These are phyloP conservation scores for Hypomyces perniciosus DNA, from an alignment of 2,329 filamentous ascomycete species.

Conservation along the genomic window DNA sequence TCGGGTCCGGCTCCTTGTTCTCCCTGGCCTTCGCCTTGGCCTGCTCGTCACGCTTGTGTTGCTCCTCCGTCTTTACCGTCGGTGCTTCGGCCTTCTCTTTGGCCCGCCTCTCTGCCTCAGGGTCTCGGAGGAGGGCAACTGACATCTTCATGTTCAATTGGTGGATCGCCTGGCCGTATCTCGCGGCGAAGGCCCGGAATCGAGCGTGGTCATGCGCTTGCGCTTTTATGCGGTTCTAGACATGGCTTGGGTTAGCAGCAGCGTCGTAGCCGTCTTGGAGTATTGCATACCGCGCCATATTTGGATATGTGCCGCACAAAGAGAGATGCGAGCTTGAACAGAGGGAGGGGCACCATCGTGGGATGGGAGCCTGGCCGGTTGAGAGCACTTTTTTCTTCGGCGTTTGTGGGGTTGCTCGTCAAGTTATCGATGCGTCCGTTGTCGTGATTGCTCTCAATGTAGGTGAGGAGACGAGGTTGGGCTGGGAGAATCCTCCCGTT, in stretches of 20 bases:
- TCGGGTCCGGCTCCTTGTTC: slow-evolving; percentile 16
- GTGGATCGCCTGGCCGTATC: slow-evolving; percentile 58
- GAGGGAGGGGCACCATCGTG: slow-evolving; percentile 57
- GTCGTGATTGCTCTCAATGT: neutral
- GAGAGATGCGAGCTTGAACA: slow-evolving; percentile 61
- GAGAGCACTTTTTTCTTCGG: neutral
- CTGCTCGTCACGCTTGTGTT: slow-evolving; percentile 49
- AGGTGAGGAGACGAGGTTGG: neutral
- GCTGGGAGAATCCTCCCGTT: neutral
- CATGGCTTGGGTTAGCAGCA: slow-evolving; percentile 14
- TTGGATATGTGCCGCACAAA: slow-evolving; percentile 62
- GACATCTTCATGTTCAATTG: slow-evolving; percentile 62
- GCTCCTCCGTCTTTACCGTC: slow-evolving; percentile 60
- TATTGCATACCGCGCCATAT: slow-evolving; percentile 58
- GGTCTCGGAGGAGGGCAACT: slow-evolving; percentile 53
- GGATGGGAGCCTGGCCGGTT: neutral
- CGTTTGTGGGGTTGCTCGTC: neutral
- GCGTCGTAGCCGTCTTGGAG: neutral
- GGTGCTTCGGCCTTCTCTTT: slow-evolving; percentile 58
- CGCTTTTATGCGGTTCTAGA: slow-evolving; percentile 58
- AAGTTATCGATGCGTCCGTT: neutral
- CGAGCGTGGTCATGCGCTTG: slow-evolving; percentile 59
- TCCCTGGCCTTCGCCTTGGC: slow-evolving; percentile 35
- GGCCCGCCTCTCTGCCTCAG: slow-evolving; percentile 50
- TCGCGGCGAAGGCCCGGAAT: slow-evolving; percentile 55